phyloP scores from a whole-genome alignment of 2,329 filamentous ascomycete genomes.

The Colletotrichum salicis region DNA sequence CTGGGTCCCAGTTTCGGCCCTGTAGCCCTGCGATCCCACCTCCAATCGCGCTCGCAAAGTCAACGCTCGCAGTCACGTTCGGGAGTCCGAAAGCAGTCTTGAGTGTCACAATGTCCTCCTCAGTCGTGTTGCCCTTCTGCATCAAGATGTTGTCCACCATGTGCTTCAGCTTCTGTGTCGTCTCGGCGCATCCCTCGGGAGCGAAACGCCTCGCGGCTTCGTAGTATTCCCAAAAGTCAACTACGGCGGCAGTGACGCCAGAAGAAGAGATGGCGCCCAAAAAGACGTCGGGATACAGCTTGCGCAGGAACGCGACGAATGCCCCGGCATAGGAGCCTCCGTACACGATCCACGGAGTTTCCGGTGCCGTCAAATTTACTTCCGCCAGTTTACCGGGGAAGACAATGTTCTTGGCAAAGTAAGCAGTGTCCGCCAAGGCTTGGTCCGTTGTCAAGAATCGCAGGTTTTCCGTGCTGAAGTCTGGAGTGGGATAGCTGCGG shows the following conservation, averaged over 20 bases:
- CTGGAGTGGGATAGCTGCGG: constrained; percentile 72
- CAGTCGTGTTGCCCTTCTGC: constrained; percentile 39
- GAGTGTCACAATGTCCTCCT: constrained; percentile 49
- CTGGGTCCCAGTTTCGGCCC: constrained; percentile 64
- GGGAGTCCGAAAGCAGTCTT: constrained; percentile 57
- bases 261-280: constrained; percentile 84
- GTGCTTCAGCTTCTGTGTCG: constrained; percentile 67
- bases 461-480: constrained; percentile 75
- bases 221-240: constrained; percentile 76
- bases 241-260: constrained; percentile 80
- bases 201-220: constrained; percentile 61
- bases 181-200: constrained; percentile 70
- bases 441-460: constrained; percentile 88
- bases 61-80: constrained; percentile 53
- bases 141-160: constrained; percentile 63
- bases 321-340: constrained; percentile 87
- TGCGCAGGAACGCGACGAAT: constrained; percentile 80
- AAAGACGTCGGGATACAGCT: constrained; percentile 80
- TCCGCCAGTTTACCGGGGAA: constrained; percentile 75
- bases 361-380: constrained; percentile 71
- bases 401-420: constrained; percentile 78
- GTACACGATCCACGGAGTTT: constrained; percentile 80
- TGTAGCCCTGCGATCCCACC: constrained; percentile 57
- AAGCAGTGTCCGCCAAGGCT: constrained; percentile 81
- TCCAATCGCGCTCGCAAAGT: constrained; percentile 59